phyloP scores from a whole-genome alignment of 352 stramenopile species.

The Blastocystis sp. region DNA sequence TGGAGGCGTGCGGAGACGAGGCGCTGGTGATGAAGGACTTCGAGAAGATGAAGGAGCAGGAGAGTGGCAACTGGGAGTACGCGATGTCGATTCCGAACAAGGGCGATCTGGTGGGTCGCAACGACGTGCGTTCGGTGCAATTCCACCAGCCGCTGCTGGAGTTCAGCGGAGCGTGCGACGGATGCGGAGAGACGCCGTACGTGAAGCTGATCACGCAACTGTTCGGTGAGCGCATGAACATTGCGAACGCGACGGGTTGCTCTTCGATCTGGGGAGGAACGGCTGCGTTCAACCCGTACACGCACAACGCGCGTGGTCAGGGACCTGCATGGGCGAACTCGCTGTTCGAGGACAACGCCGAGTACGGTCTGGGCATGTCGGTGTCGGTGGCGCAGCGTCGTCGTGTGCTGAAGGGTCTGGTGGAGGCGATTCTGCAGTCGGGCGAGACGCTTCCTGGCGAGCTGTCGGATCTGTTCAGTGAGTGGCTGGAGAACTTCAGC shows the following conservation, averaged over 20 bases:
- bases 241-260: constrained; percentile 66
- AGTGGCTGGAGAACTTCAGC: constrained; percentile 65
- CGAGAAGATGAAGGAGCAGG: constrained; percentile 56
- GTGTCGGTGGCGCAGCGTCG: constrained; percentile 35
- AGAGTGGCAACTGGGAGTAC: constrained; percentile 63
- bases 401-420: constrained; percentile 59
- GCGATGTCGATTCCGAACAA: constrained; percentile 62
- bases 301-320: constrained; percentile 59
- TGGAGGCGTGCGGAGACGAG: constrained; percentile 64
- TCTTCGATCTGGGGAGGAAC: constrained; percentile 63
- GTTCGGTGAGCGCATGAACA: constrained; percentile 67
- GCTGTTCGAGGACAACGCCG: constrained; percentile 67
- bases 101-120: constrained; percentile 63
- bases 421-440: constrained; percentile 58
- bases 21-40: constrained; percentile 64
- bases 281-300: constrained; percentile 66
- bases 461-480: constrained; percentile 62
- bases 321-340: constrained; percentile 63
- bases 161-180: constrained; percentile 64
- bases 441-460: constrained; percentile 55
- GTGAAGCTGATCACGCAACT: constrained; percentile 67
- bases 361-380: constrained; percentile 60
- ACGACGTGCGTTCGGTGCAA: constrained; percentile 62
- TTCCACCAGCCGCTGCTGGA: constrained; percentile 65
- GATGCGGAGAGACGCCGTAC: constrained; percentile 65